Evolutionary conservation across 2,329 filamentous ascomycete genomes (phyloP), one percentile per base, ranked within the genome.

Genomic region (Phoma sp.): DNA sequence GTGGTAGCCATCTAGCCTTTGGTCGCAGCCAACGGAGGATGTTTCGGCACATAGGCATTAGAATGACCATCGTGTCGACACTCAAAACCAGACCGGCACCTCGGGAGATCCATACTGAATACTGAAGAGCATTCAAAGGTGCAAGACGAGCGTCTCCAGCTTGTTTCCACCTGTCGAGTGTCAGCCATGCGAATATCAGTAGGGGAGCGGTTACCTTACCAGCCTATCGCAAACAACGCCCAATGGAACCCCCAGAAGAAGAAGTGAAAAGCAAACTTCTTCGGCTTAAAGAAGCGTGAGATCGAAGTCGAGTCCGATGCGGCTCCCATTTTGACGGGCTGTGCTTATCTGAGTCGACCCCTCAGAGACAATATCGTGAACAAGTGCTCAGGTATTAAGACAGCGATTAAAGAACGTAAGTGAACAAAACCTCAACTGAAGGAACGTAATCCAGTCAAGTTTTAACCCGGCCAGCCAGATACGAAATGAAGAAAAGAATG

Each of bases 81-180:
- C 88, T 89, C 56, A 99, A 81, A 6, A 91, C 89, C 36, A 99
- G 79, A 67, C 92, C 95, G 48, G 95, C 94, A 73, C 94, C 95
- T 82, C 95, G 87, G 25, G 95, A 98, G 55, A 97, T 85, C 94
- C 94, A 99, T 51, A 99, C 95, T 3, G 94, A 98, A 77, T 84
- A 98, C 50, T 83, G 82, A 43, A 99, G 85, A 0, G 80, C 84
- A 76, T 99, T 99, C 41, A 99, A 83, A 37, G 84, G 85, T 5
- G 88, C 88, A 25, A 99, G 82, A 53, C 85, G 85, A 9, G 73
- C 58, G 70, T 96, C 89, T 5, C 73, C 65, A 31, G 76, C 82
- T 81, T 99, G 95, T 68, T 95, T 88, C 70, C 82, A 90, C 92
- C 92, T 96, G 49, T 24, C n/a, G 1, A 27, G 1, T 27, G 65